These are phyloP conservation scores for Zopfia rhizophila DNA, from an alignment of 2,329 filamentous ascomycete species.

Conservation along the genomic window DNA sequence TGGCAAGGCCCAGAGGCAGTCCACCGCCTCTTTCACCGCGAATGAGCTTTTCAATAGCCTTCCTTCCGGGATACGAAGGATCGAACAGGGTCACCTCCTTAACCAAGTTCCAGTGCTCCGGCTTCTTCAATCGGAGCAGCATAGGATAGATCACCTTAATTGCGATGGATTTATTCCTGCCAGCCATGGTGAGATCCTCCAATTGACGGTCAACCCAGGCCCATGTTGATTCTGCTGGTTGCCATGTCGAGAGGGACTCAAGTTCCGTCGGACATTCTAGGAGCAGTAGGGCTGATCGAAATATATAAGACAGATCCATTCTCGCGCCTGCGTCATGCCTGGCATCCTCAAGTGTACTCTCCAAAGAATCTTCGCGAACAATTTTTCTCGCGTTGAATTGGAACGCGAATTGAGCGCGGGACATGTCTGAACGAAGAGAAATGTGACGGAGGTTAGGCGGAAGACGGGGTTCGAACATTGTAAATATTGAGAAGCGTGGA, in stretches of 20 bases:
- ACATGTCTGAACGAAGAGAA: constrained; percentile 36
- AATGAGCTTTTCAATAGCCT: constrained; percentile 19
- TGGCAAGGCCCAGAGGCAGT: constrained; percentile 34
- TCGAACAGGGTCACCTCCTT: constrained; percentile 33
- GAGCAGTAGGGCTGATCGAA: constrained; percentile 29
- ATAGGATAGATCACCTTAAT: constrained; percentile 34
- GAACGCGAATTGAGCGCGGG: constrained; percentile 34
- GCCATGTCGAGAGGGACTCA: constrained; percentile 36
- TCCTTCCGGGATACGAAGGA: constrained; percentile 3
- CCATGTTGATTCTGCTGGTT: constrained; percentile 36
- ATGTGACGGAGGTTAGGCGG: constrained; percentile 37
- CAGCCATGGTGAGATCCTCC: constrained; percentile 34
- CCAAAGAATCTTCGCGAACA: no score
- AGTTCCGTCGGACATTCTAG: constrained; percentile 30
- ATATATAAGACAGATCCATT: constrained; percentile 40
- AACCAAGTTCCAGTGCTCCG: constrained; percentile 35
- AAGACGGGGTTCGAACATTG: constrained; percentile 30
- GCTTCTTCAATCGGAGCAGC: constrained; percentile 33
- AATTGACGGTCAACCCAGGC: constrained; percentile 36
- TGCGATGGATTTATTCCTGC: constrained; percentile 34
- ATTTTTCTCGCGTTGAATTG: constrained; percentile 30
- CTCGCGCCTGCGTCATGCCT: constrained; percentile 26
- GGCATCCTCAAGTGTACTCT: constrained; percentile 27
- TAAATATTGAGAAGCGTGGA: constrained; percentile 30
- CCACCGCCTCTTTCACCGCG: constrained; percentile 31